Evolutionary conservation across 139 green algal species (phyloP), one percentile per base, ranked within the genome.

Genomic region (Mesotaenium endlicherianum): DNA sequence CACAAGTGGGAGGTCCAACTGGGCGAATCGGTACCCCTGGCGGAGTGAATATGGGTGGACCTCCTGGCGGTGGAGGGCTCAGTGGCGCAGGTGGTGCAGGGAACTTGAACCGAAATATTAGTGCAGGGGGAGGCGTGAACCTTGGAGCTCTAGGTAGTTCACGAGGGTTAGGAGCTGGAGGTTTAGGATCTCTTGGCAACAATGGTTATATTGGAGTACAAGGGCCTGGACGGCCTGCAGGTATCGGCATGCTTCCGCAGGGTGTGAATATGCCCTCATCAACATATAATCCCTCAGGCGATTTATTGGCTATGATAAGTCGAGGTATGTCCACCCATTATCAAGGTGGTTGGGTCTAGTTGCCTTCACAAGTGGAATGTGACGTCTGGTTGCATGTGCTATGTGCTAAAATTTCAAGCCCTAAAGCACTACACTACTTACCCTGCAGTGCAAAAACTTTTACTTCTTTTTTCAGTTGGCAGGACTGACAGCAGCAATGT

Each of bases 301-400:
- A 86, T 30, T 31, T 86, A 26, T 26, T 86, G 36, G 80, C 80
- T 38, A 86, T 86, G 72, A 86, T 86, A 44, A 86, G 55, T 39
- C 47, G 80, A 86, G 80, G 80, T 86, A 74, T 55, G 71, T 68
- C 20, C 20, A 6, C 1, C 20, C 11, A 68, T 80, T 2, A 31
- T 75, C 5, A 41, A 55, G 20, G 30, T 82, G 60, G 16, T 70
- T 83, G 59, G 17, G n/a, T 20, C 16, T 83, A 30, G 67, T 83
- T 67, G 60, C 26, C 14, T 47, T 75, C 39, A 64, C 20, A 64
- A 26, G 20, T 64, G 20, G 26, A 26, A 26, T 64, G 26, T 20
- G 26, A 64, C 20, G 50, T 64, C 26, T 64, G 50, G 20, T 26
- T n/a, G n/a, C 53, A 6, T 5, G 1, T 39, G 3, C 57, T 68